These are phyloP conservation scores for Posidonia australis DNA, from an alignment of 106 monocot genomes.

Conservation along the genomic window DNA sequence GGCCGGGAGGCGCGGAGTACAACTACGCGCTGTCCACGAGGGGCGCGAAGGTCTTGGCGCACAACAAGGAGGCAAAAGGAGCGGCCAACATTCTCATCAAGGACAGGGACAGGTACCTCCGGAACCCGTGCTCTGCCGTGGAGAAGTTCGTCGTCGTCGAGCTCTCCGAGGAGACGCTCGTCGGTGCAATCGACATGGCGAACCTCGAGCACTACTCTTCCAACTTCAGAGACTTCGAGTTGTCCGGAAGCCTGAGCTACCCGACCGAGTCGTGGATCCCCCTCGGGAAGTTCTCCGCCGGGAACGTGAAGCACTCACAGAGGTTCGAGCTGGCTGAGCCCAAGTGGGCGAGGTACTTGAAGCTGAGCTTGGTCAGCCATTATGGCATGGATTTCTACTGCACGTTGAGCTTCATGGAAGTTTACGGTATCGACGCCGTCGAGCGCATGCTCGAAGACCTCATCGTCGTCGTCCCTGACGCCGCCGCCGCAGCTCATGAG, in stretches of 20 bases:
- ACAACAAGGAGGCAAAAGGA: constrained; percentile 91
- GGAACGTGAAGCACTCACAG: constrained; percentile 68
- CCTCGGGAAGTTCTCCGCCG: constrained; percentile 59
- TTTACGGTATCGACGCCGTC: constrained; percentile 85
- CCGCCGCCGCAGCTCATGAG: constrained; percentile 13
- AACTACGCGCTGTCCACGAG: constrained; percentile 73
- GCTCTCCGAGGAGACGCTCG: constrained; percentile 89
- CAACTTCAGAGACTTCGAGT: constrained; percentile 72
- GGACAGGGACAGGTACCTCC: constrained; percentile 75
- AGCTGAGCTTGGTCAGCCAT: constrained; percentile 61
- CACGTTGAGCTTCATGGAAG: constrained; percentile 69
- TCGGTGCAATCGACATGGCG: constrained; percentile 63
- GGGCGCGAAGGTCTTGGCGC: constrained; percentile 74
- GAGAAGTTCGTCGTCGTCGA: constrained; percentile 72
- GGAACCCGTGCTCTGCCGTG: constrained; percentile 89
- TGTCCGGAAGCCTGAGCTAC: constrained; percentile 57
- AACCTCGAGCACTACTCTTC: constrained; percentile 94
- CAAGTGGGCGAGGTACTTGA: constrained; percentile 81
- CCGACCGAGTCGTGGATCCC: constrained; percentile 73
- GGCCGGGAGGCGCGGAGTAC: constrained; percentile 74
- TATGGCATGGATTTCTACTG: constrained; percentile 89
- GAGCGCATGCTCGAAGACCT: constrained; percentile 89
- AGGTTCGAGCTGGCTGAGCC: constrained; percentile 59
- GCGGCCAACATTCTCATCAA: constrained; percentile 77
- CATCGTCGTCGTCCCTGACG: constrained; percentile 30